phyloP scores from a whole-genome alignment of 139 green algal species.

The Asterochloris erici region DNA sequence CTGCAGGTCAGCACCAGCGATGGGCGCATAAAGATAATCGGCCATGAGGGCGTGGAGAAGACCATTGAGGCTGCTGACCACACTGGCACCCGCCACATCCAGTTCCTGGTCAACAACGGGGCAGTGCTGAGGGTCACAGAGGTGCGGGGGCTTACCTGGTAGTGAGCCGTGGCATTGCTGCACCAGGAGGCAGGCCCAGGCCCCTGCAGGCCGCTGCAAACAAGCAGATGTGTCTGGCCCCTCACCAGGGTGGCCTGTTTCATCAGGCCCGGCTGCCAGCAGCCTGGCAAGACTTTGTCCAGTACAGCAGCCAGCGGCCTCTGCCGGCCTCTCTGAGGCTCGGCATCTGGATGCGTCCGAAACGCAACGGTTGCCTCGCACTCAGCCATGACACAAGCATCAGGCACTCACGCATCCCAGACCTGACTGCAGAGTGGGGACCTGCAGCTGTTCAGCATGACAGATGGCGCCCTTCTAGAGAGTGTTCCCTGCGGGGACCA shows the following conservation, averaged over 20 bases:
- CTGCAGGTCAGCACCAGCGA: conserved; percentile 43
- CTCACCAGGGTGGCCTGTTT: neutral
- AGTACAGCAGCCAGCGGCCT: too few relatives aligned
- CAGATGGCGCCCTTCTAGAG: conserved; percentile 25
- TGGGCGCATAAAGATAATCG: conserved; percentile 47
- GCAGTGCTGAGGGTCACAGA: conserved; percentile 44
- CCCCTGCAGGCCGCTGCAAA: too few relatives aligned
- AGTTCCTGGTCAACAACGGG: conserved; percentile 36
- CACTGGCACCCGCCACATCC: conserved; percentile 31
- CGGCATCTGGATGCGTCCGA: too few relatives aligned
- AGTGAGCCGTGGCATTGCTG: neutral
- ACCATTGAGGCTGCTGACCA: conserved; percentile 19
- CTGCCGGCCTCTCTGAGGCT: too few relatives aligned
- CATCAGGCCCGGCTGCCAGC: too few relatives aligned
- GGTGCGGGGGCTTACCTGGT: conserved; percentile 6
- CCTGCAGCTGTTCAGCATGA: conserved; percentile 40
- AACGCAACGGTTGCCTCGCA: too few relatives aligned
- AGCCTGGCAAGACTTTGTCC: too few relatives aligned
- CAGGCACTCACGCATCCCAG: too few relatives aligned
- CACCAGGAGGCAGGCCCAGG: too few relatives aligned
- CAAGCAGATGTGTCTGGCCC: neutral
- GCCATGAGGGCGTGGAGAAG: conserved; percentile 36
- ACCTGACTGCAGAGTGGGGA: conserved; percentile 30
- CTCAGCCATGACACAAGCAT: too few relatives aligned
- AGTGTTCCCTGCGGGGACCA: conserved; percentile 26